Evolutionary conservation across 805 yeast species (phyloP).

Genomic region (Zygoascus ofunaensis): DNA sequence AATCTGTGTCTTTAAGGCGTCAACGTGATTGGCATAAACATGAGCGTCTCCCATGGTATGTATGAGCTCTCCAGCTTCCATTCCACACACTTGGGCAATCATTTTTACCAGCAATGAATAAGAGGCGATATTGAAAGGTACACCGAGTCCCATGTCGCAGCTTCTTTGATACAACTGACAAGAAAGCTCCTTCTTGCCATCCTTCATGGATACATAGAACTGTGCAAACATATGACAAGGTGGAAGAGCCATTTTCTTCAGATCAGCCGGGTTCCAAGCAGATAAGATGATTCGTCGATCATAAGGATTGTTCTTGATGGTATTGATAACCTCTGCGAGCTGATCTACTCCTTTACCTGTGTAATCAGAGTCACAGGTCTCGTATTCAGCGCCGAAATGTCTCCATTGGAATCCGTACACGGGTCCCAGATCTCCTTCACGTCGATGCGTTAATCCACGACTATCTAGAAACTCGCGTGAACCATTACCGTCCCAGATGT

Average conservation of each 20-base stretch:
- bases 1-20: constrained; percentile 76
- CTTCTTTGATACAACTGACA: constrained; percentile 92
- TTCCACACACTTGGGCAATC: constrained; percentile 92
- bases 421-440: constrained; percentile 95
- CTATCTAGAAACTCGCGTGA: constrained; percentile 82
- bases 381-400: constrained; percentile 93
- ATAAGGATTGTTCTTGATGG: constrained; percentile 78
- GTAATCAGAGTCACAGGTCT: constrained; percentile 80
- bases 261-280: constrained; percentile 99
- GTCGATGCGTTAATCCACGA: constrained; percentile 66
- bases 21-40: constrained; percentile 87
- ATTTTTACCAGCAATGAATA: constrained; percentile 85
- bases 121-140: constrained; percentile 96
- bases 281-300: constrained; percentile 90
- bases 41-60: constrained; percentile 98
- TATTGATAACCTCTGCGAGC: constrained; percentile 65
- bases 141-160: constrained; percentile 99
- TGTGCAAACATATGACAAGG: constrained; percentile 98
- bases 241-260: constrained; percentile 89
- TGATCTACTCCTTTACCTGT: constrained; percentile 87
- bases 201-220: constrained; percentile 84
- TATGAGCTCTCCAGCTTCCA: constrained; percentile 92
- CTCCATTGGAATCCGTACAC: constrained; percentile 99
- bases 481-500: constrained; percentile 98
- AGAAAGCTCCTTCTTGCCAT: constrained; percentile 57